Evolutionary conservation across 495 filamentous ascomycete species (phyloP), one percentile per base, ranked within the genome.

Genomic region (Aspergillus steynii): DNA sequence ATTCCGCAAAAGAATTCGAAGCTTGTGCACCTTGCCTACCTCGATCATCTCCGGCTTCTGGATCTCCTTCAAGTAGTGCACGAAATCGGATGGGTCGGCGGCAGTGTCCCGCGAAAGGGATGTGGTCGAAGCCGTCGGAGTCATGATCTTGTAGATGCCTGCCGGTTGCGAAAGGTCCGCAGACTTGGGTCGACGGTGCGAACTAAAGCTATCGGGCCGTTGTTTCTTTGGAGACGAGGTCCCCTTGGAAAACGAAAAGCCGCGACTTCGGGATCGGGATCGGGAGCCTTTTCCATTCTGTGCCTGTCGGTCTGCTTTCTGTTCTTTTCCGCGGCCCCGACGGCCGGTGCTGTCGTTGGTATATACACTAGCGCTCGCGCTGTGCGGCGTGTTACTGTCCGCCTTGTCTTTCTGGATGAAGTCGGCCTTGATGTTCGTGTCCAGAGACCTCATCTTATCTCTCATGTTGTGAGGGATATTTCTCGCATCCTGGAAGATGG

Each of bases 401-500:
- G 86, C 85, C 75, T 87, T 89, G 68, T 97, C 90, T 68, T 96
- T 92, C 61, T 88, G 85, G 66, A 98, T 91, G 63, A 99, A 96
- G 61, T 99, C 93, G 63, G 89, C 89, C 75, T 99, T 99, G 74
- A 99, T 92, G 29, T 89, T 90, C 58, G 88, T 85, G 57, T 91
- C 91, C 53, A 99, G 78, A 32, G 85, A 91, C 31, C 95, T 86
- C 92, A 99, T 97, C 74, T 93, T 93, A 69, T 94, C 89, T 56
- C 92, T 83, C 81, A 96, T 93, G 61, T 96, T 90, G 64, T 95
- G 89, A 25, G 95, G 93, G 55, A 99, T 93, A 69, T 97, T 96
- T 58, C 92, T 83, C 31, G 91, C 85, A 74, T 96, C 90, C 83
- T 91, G 26, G 73, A 54, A 79, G 68, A 50, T 79, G 9, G 14